A percentile compares a stretch with the other conserved stretches of the same genome.
phyloP scores from a whole-genome alignment of 306 rosid species.

The Ormosia emarginata region DNA sequence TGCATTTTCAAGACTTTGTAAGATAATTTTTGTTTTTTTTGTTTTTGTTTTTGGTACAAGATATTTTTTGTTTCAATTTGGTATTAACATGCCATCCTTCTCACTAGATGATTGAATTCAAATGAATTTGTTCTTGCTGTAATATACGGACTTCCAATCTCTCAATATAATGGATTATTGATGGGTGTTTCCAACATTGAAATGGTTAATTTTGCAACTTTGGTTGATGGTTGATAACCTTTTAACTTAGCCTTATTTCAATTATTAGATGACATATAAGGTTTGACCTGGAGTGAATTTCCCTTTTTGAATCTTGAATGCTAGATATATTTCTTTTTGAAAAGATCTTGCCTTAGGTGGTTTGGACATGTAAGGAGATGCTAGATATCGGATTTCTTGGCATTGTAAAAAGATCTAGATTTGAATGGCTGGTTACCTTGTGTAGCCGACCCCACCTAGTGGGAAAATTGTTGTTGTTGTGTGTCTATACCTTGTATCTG shows the following conservation, averaged over 20 bases:
- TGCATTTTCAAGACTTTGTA: not conserved
- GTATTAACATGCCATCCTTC: not conserved
- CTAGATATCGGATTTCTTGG: too few relatives aligned
- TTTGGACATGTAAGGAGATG: too few relatives aligned
- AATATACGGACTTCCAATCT: not conserved
- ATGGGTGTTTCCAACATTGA: not conserved
- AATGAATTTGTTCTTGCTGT: not conserved
- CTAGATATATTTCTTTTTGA: too few relatives aligned
- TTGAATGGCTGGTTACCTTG: too few relatives aligned
- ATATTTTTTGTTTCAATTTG: not conserved
- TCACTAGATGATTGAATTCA: not conserved
- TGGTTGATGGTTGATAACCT: not conserved
- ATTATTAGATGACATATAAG: not conserved
- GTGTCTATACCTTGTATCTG: not conserved
- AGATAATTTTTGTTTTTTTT: too few relatives aligned
- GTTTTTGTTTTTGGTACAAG: too few relatives aligned
- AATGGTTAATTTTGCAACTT: not conserved
- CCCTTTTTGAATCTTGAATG: not conserved
- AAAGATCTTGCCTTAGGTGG: too few relatives aligned
- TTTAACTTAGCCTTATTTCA: slow-evolving; percentile 9
- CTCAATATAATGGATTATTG: not conserved
- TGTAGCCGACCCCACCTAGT: too few relatives aligned
- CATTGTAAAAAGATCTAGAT: too few relatives aligned
- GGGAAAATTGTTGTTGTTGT: too few relatives aligned
- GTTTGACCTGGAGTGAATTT: not conserved